Evolutionary conservation across 768 basidiomycete genomes (phyloP).

Genomic region (Podaxis carcinomalis): DNA sequence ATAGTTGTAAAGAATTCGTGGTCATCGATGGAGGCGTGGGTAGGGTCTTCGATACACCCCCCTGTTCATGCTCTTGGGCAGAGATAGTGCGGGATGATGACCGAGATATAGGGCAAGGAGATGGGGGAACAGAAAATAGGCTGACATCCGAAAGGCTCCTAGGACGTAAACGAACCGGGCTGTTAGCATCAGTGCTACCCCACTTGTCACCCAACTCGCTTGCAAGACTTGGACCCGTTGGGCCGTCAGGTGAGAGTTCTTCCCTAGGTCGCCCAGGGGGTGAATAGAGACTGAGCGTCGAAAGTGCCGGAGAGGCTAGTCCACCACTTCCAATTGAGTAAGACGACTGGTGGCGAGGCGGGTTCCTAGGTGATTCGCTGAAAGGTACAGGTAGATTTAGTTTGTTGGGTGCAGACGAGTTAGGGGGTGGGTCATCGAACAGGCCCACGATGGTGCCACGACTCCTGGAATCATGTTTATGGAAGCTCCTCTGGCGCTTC

Average conservation of each 20-base stretch:
- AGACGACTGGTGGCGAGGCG: constrained; percentile 21
- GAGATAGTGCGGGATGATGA: background rate
- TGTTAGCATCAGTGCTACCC: constrained; percentile 15
- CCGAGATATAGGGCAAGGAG: constrained; percentile 27
- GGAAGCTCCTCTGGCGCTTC: constrained; percentile 7
- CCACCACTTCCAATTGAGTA: constrained; percentile 25
- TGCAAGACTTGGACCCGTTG: constrained; percentile 45
- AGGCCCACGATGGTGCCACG: constrained; percentile 60
- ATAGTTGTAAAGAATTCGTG: constrained; percentile 27
- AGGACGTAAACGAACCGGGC: constrained; percentile 41
- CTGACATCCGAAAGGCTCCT: constrained; percentile 54
- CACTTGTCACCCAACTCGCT: constrained; percentile 46
- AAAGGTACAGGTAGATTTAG: constrained; percentile 26
- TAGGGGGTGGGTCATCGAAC: constrained; percentile 38
- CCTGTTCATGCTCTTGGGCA: background rate
- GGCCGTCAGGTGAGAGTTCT: constrained; percentile 37
- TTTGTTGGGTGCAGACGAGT: constrained; percentile 13
- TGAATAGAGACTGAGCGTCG: constrained; percentile 19
- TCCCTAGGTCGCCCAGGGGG: constrained; percentile 13
- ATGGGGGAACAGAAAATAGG: constrained; percentile 38
- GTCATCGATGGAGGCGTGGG: background rate
- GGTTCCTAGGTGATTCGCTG: constrained; percentile 25
- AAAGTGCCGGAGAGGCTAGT: constrained; percentile 28
- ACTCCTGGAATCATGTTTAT: constrained; percentile 19
- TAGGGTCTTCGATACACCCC: background rate